These are phyloP conservation scores for Actinomortierella ambigua DNA, from an alignment of 371 early-diverging fungal genomes.

Conservation along the genomic window DNA sequence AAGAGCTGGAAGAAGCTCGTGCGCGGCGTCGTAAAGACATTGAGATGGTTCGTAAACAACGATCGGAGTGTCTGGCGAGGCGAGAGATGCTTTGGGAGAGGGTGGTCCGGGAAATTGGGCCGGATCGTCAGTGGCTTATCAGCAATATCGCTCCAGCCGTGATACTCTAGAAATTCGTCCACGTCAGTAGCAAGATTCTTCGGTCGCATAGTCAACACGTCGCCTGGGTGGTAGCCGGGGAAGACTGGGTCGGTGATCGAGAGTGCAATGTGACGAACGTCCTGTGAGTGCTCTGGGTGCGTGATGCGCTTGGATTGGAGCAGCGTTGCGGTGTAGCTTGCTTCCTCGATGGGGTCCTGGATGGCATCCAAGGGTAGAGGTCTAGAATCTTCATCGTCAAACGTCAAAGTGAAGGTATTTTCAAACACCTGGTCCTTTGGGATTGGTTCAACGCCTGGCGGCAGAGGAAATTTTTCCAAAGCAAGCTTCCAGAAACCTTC, in stretches of 20 bases:
- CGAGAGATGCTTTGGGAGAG: constrained; percentile 54
- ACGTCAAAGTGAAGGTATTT: constrained; percentile 30
- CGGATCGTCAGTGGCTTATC: constrained; percentile 64
- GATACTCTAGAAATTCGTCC: constrained; percentile 64
- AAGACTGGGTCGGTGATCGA: constrained; percentile 23
- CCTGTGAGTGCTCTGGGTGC: constrained; percentile 84
- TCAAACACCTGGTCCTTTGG: constrained; percentile 59
- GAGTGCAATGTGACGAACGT: constrained; percentile 77
- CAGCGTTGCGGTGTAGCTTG: constrained; percentile 49
- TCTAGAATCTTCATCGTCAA: constrained; percentile 6
- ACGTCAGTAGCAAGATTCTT: constrained; percentile 74
- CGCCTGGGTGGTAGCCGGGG: constrained; percentile 78
- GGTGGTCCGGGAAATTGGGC: constrained; percentile 35
- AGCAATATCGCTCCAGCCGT: constrained; percentile 75
- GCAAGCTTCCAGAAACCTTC: constrained; percentile 71
- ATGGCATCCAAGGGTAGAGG: neutral
- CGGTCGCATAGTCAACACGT: constrained; percentile 80
- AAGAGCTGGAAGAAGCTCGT: constrained; percentile 91
- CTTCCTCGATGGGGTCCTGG: constrained; percentile 5
- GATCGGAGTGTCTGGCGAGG: constrained; percentile 67
- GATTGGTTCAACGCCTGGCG: constrained; percentile 53
- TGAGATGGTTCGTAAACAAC: constrained; percentile 73
- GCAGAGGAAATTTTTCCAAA: constrained; percentile 64
- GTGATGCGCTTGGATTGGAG: constrained; percentile 74
- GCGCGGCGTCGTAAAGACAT: constrained; percentile 84